These are phyloP conservation scores for Camellia japonica DNA, from an alignment of 148 eudicot species.

Conservation along the genomic window DNA sequence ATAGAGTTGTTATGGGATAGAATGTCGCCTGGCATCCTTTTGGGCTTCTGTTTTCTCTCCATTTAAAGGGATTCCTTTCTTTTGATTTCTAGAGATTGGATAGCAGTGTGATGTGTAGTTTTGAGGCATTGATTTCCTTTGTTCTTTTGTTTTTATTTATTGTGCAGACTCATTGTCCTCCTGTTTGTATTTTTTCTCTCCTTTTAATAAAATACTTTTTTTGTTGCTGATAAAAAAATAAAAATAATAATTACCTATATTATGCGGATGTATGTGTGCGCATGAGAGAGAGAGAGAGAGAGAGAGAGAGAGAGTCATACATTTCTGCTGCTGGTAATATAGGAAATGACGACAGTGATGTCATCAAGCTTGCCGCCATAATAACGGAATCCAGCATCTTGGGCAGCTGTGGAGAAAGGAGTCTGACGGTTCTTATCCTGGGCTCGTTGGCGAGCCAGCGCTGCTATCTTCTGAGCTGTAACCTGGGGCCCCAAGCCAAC, in stretches of 20 bases:
- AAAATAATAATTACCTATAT: not conserved
- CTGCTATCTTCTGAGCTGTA: slow-evolving; percentile 71
- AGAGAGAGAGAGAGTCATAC: slow-evolving; percentile 26
- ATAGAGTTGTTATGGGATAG: too few relatives aligned
- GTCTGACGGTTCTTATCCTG: slow-evolving; percentile 58
- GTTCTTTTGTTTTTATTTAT: too few relatives aligned
- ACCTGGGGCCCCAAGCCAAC: slow-evolving; percentile 61
- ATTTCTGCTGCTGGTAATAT: slow-evolving; percentile 37
- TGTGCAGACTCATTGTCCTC: too few relatives aligned
- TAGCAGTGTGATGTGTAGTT: too few relatives aligned
- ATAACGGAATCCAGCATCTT: slow-evolving; percentile 67
- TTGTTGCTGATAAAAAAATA: too few relatives aligned
- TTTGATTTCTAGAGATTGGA: too few relatives aligned
- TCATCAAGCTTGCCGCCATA: slow-evolving; percentile 78
- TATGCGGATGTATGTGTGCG: not conserved
- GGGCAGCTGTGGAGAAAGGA: slow-evolving; percentile 72
- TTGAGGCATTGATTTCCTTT: too few relatives aligned
- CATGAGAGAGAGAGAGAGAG: slow-evolving; percentile 9
- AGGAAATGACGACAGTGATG: slow-evolving; percentile 70
- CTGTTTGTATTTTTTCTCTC: too few relatives aligned
- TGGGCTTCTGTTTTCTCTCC: too few relatives aligned
- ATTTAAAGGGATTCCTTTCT: too few relatives aligned
- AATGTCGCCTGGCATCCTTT: too few relatives aligned
- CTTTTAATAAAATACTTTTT: too few relatives aligned
- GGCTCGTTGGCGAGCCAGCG: slow-evolving; percentile 67